phyloP scores from a whole-genome alignment of 2,329 filamentous ascomycete genomes.

The Ilyonectria mors-panacis region DNA sequence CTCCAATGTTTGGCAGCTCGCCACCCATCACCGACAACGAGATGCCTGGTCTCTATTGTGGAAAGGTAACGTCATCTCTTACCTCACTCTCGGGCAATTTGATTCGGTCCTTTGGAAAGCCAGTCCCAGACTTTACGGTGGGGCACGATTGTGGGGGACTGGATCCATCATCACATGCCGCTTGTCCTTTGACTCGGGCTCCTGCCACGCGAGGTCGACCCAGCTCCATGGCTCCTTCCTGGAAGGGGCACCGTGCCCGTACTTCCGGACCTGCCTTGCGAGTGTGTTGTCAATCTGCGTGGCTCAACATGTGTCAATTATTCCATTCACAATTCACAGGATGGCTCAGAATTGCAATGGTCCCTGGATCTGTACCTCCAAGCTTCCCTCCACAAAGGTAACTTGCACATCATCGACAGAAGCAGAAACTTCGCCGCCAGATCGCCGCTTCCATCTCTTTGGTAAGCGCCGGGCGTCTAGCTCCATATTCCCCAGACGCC shows the following conservation, averaged over 20 bases:
- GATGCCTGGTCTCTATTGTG: not conserved
- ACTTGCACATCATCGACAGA: not conserved
- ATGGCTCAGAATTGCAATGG: not conserved
- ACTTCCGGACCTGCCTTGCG: slow-evolving; percentile 21
- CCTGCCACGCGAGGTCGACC: slow-evolving; percentile 4
- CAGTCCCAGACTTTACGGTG: not conserved
- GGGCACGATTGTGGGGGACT: slow-evolving; percentile 22
- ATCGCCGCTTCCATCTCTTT: slow-evolving; percentile 11
- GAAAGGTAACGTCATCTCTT: not conserved
- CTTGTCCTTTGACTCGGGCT: not conserved
- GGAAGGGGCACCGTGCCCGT: slow-evolving; percentile 23
- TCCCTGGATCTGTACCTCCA: not conserved
- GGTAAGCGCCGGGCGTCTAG: slow-evolving; percentile 23
- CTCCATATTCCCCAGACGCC: slow-evolving; percentile 36
- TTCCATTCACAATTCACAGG: not conserved
- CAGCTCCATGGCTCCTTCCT: slow-evolving; percentile 39
- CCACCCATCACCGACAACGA: too few relatives aligned
- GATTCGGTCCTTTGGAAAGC: not conserved
- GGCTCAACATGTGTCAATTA: not conserved
- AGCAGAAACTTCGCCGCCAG: slow-evolving; percentile 11
- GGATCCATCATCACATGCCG: slow-evolving; percentile 43
- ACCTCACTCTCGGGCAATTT: slow-evolving; percentile 7
- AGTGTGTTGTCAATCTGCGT: not conserved
- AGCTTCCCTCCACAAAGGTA: not conserved
- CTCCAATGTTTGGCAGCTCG: too few relatives aligned